Conservation (phyloP, 345 rosid genomes). For the Melaleuca alternifolia region DNA sequence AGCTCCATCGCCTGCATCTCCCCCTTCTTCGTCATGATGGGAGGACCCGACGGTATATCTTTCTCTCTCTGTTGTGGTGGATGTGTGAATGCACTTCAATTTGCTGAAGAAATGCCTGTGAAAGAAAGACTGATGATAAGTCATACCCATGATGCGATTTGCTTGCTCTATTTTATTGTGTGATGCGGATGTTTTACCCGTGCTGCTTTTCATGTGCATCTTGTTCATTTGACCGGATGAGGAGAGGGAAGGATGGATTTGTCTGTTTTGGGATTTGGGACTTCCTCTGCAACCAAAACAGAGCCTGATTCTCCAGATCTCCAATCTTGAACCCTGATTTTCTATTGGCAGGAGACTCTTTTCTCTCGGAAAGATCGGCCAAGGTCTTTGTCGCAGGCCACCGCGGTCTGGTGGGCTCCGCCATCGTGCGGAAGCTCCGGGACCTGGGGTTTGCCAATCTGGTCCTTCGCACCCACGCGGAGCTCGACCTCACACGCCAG, state of each 20-base stretch:
- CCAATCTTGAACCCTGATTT: background rate
- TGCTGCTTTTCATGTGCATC: background rate
- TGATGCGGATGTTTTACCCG: background rate
- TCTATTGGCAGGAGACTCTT: constrained; percentile 10
- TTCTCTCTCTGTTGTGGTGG: background rate
- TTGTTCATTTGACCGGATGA: background rate
- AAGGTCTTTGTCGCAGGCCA: constrained; percentile 96
- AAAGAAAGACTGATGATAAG: background rate
- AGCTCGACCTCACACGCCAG: constrained; percentile 85
- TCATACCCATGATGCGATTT: background rate
- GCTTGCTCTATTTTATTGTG: background rate
- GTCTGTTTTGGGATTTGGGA: background rate
- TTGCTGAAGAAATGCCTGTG: background rate
- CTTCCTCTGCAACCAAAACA: background rate
- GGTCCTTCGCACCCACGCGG: constrained; percentile 56
- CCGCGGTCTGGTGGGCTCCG: constrained; percentile 86
- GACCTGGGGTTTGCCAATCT: constrained; percentile 57
- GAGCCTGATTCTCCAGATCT: background rate
- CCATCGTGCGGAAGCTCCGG: constrained; percentile 67
- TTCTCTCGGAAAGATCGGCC: constrained; percentile 53
- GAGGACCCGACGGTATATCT: background rate
- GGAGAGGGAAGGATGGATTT: background rate
- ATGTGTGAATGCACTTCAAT: background rate
- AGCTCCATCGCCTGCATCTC: background rate
- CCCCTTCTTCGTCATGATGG: background rate